phyloP scores from a whole-genome alignment of 176 grass and related monocot genomes.

The Aegilops bicornis region DNA sequence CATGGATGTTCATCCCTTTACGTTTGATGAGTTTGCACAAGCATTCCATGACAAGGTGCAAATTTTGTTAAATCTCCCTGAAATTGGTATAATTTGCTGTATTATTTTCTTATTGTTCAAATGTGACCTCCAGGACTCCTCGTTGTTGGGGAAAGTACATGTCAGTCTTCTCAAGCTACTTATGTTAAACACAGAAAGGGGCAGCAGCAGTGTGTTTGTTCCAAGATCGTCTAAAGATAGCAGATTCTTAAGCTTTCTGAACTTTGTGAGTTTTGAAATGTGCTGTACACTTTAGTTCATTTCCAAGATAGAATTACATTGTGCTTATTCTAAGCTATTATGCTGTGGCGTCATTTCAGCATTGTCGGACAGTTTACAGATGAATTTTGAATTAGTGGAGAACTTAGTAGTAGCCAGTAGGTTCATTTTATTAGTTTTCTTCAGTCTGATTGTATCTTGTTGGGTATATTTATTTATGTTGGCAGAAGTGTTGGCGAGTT shows the following conservation, averaged over 20 bases:
- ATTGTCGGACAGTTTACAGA: background rate
- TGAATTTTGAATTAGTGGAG: background rate
- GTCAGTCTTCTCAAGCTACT: conserved; percentile 80
- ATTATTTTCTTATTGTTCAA: conserved; percentile 31
- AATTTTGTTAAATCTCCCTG: background rate
- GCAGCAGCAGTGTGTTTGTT: conserved; percentile 42
- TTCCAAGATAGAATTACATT: background rate
- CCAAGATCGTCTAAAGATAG: conserved; percentile 74
- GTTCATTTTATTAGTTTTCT: background rate
- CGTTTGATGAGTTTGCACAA: conserved; percentile 90
- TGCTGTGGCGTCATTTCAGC: background rate
- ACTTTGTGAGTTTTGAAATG: conserved; percentile 75
- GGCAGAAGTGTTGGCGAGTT: background rate
- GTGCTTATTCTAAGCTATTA: background rate
- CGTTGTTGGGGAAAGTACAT: conserved; percentile 84
- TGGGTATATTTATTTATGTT: background rate
- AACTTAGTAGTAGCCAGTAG: background rate
- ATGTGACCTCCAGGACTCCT: conserved; percentile 59
- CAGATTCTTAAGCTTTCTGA: conserved; percentile 77
- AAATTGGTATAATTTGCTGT: conserved; percentile 16
- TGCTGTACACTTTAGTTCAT: conserved; percentile 6
- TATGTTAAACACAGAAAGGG: conserved; percentile 56
- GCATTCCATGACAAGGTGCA: conserved; percentile 95
- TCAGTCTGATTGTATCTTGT: background rate
- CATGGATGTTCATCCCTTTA: conserved; percentile 71